phyloP scores from a whole-genome alignment of 805 yeast species.

The Ogataea ganodermae region DNA sequence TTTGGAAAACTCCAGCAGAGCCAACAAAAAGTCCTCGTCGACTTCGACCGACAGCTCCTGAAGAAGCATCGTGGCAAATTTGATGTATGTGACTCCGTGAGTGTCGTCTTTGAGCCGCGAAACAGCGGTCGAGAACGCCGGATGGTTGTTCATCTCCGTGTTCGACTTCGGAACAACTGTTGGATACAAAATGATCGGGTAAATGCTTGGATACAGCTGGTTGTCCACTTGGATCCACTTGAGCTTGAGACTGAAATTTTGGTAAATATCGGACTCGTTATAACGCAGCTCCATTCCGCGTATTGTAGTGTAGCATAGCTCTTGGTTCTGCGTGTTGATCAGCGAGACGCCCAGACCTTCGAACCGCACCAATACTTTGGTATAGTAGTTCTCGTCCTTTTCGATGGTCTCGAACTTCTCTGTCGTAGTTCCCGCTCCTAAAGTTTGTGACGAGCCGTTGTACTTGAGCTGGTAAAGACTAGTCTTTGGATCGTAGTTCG shows the following conservation, averaged over 20 bases:
- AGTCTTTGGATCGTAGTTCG: conserved; percentile 75
- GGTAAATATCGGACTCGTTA: conserved; percentile 82
- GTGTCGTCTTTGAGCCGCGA: conserved; percentile 84
- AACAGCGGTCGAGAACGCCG: conserved; percentile 83
- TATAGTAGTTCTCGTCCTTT: conserved; percentile 53
- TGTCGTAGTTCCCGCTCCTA: conserved; percentile 29
- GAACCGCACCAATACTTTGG: conserved; percentile 60
- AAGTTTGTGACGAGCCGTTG: conserved; percentile 28
- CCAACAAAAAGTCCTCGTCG: conserved; percentile 89
- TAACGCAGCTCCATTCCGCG: conserved; percentile 80
- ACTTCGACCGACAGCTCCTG: conserved; percentile 92
- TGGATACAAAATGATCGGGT: conserved; percentile 88
- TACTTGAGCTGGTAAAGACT: conserved; percentile 67
- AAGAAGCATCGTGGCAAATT: conserved; percentile 83
- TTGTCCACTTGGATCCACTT: conserved; percentile 97
- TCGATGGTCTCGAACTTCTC: conserved; percentile 59
- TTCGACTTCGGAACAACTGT: conserved; percentile 83
- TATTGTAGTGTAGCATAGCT: conserved; percentile 78
- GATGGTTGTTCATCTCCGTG: conserved; percentile 83
- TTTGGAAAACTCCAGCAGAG: conserved; percentile 76
- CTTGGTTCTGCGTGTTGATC: conserved; percentile 69
- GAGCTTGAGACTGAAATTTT: conserved; percentile 73
- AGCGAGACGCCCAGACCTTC: conserved; percentile 89
- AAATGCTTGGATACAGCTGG: conserved; percentile 83
- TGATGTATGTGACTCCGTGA: conserved; percentile 87